phyloP scores from a whole-genome alignment of 768 basidiomycete species.

The Naematelia encephala region DNA sequence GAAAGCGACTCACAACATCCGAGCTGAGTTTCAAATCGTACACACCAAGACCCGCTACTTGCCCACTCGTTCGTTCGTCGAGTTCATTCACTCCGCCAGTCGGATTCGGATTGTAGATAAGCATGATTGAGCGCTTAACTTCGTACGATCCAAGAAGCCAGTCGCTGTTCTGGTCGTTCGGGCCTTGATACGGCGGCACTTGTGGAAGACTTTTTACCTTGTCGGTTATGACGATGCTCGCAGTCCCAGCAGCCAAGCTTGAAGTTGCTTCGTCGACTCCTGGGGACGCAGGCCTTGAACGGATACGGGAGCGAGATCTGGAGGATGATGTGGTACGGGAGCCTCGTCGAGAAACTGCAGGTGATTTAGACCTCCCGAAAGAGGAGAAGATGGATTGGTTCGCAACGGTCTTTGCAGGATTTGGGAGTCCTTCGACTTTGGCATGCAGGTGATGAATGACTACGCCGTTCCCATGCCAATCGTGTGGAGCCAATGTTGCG shows the following conservation, averaged over 20 bases:
- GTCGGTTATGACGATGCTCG: constrained; percentile 4
- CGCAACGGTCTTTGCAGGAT: not conserved
- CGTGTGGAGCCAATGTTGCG: constrained; percentile 29
- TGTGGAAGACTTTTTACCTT: not conserved
- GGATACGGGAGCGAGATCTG: constrained; percentile 2
- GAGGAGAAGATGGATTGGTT: not conserved
- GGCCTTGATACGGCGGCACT: not conserved
- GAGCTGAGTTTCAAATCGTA: constrained; percentile 12
- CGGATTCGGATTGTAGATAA: constrained; percentile 19
- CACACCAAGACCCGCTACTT: constrained; percentile 9
- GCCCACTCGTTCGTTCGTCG: constrained; percentile 20
- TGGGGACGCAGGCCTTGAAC: constrained; percentile 2
- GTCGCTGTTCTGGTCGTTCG: not conserved
- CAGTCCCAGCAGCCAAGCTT: constrained; percentile 2
- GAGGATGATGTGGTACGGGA: constrained; percentile 6
- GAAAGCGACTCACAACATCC: constrained; percentile 7
- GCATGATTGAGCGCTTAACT: constrained; percentile 7
- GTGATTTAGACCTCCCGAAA: not conserved
- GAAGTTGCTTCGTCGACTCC: constrained; percentile 3
- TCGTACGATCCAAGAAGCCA: constrained; percentile 11
- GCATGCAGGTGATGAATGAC: constrained; percentile 28
- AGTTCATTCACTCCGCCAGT: constrained; percentile 18
- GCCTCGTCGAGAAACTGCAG: not conserved
- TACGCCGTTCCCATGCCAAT: constrained; percentile 26
- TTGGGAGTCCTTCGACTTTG: constrained; percentile 26